Conservation (phyloP, 1,284 basidiomycete species). For the Ganoderma resinaceum region DNA sequence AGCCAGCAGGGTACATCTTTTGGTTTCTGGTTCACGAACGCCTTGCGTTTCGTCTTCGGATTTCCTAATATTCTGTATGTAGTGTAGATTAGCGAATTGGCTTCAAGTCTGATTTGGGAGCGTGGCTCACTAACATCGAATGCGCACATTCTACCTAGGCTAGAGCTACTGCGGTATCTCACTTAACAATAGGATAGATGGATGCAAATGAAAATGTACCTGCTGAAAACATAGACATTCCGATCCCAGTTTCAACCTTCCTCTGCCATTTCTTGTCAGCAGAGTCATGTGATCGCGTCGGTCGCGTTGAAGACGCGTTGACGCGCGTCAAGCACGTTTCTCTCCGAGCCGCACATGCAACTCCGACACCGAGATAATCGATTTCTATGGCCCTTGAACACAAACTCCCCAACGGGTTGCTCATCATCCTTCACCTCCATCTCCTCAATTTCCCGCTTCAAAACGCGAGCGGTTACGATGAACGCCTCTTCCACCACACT, state of each 20-base stretch:
- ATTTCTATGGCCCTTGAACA: constrained; percentile 4
- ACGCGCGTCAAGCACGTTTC: constrained; percentile 18
- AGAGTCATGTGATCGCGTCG: constrained; percentile 4
- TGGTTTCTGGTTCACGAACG: background rate
- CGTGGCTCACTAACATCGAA: background rate
- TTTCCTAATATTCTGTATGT: background rate
- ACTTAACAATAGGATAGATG: too few species aligned
- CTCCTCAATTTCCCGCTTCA: constrained; percentile 54
- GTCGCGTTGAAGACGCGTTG: background rate
- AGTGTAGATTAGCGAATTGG: background rate
- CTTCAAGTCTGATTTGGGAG: background rate
- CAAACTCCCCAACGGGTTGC: constrained; percentile 38
- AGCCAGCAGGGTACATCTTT: background rate
- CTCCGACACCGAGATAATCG: background rate
- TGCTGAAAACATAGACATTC: too few species aligned
- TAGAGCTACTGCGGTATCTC: too few species aligned
- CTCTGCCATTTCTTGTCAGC: too few species aligned
- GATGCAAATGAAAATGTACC: too few species aligned
- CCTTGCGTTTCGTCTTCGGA: background rate
- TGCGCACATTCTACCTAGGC: too few species aligned
- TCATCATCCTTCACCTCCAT: constrained; percentile 57
- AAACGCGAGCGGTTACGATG: constrained; percentile 53
- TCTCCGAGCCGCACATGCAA: background rate
- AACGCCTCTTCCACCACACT: constrained; percentile 51
- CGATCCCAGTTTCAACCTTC: too few species aligned